Evolutionary conservation across 208 protist genomes (phyloP), one percentile per base, ranked within the genome.

Genomic region (Wallacemonas rigidus): DNA sequence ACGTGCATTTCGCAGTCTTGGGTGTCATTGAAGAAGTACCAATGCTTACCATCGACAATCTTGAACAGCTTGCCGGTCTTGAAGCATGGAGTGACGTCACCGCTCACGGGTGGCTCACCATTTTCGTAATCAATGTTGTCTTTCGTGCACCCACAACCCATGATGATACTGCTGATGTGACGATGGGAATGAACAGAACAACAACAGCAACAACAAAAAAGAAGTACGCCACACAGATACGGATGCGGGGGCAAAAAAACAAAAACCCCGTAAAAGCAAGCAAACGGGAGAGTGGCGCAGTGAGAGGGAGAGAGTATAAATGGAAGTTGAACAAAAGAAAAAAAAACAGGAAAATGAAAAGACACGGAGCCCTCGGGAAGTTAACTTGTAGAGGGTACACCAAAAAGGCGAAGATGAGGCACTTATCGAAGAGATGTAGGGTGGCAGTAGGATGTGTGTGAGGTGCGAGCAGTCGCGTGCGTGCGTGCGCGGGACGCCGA

Each of bases 1-100:
- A 93, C 84, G 50, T 50, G 48, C 81, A 95, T 91, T 58, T 92
- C 60, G 64, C 82, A 93, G 55, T 83, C 76, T 64, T 80, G 81
- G 26, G 90, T 95, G 75, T 95, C 90, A 55, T 95, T 95, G 77
- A 92, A 93, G 57, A 90, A 87, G 75, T 83, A 85, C 87, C 87
- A 93, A 57, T 75, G 87, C 17, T 80, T 68, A 17, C 83, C 77
- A 50, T 85, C 76, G 5, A 87, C 73, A 58, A 94, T 77, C 55
- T 86, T 81, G 74, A 83, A 94, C 58, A 91, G 74, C 43, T 74
- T 74, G 14, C 86, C 86, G 15, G 81, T 70, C n/a, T 84, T 58
- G 69, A 93, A 93, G 71, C 82, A 89, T 12, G 77, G 73, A 12
- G 80, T 87, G 40, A 75, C 50, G 62, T 81, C 80, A 26, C 88